phyloP scores from a whole-genome alignment of 176 grass and related monocot genomes.

The Ensete ventricosum region DNA sequence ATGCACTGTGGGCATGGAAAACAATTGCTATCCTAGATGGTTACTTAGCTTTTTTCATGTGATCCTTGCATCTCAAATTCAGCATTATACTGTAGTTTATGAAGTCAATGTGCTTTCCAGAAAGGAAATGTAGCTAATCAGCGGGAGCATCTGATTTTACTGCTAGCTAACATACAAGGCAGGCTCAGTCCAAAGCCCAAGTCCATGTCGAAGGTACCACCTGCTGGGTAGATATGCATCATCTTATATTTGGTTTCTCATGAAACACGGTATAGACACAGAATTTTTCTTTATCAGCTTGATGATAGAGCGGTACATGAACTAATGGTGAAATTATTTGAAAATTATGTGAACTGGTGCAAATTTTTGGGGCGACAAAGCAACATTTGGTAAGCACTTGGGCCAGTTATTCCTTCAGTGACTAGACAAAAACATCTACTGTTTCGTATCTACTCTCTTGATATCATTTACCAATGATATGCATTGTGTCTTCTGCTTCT shows the following conservation, averaged over 20 bases:
- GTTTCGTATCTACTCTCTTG: too few relatives aligned
- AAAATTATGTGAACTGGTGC: slow-evolving; percentile 88
- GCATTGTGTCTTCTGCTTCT: neutral
- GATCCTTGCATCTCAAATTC: neutral
- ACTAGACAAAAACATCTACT: neutral
- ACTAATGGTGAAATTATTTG: slow-evolving; percentile 77
- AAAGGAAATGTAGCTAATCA: slow-evolving; percentile 94
- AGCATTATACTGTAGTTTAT: neutral
- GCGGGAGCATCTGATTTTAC: slow-evolving; percentile 89
- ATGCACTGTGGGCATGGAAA: too few relatives aligned
- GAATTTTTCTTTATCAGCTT: slow-evolving; percentile 47
- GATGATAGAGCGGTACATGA: slow-evolving; percentile 91
- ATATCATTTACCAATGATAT: too few relatives aligned
- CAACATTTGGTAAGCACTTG: slow-evolving; percentile 70
- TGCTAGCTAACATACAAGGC: slow-evolving; percentile 83
- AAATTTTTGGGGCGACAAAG: slow-evolving; percentile 86
- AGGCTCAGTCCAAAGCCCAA: slow-evolving; percentile 65
- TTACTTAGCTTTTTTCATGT: neutral
- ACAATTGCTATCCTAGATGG: too few relatives aligned
- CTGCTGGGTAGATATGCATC: slow-evolving; percentile 8
- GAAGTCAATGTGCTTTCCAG: slow-evolving; percentile 27
- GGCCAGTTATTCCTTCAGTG: neutral
- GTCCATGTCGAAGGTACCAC: slow-evolving; percentile 55
- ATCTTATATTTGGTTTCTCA: slow-evolving; percentile 19
- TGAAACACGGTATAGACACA: slow-evolving; percentile 24